Evolutionary conservation across 73 alveolate genomes (phyloP), one percentile per base, ranked within the genome.

Genomic region (Halteria grandinella): DNA sequence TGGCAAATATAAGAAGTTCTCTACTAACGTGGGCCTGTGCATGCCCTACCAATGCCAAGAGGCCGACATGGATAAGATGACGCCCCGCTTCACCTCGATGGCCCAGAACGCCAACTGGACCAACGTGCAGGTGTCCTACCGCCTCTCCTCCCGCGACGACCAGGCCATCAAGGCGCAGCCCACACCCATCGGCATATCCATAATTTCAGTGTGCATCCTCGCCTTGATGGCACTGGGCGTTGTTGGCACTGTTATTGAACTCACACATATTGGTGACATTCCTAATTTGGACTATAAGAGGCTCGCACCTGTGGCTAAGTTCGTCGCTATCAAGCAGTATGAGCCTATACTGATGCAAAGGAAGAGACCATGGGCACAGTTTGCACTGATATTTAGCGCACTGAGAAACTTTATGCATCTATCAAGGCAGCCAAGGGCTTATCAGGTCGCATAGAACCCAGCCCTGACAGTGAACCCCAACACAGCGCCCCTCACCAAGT

Each of bases 11-110:
- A 36, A n/a, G 36, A 50, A 70, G 11, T 70, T 50, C 33, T 70
- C 83, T 21, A 29, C 83, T 5, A 41, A 4, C 18, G 40, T 70
- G 10, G 83, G 83, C 21, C 69, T 70, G 44, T 70, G 83, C 37
- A 21, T 70, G 23, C 83, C 83, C 39, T 48, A 48, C 18, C 41
- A 70, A 33, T 70, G 83, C 59, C 11, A 45, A 28, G 72, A 48
- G 33, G 28, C 47, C 20, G 83, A 70, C 34, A 39, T 70, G 43
- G 32, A 21, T 2, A 31, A 48, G 8, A 33, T 70, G 44, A 36
- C 31, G 17, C 3, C 15, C 5, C 59, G 51, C 45, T 49, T 49
- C 23, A 49, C 51, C 2, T 5, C 47, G 6, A 32, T 50, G 55
- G 83, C 83, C 25, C 25, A 25, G 1, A 31, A 31, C 10, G 83